These are phyloP conservation scores for Cercospora sp. DNA, from an alignment of 2,329 filamentous ascomycete species.

Conservation along the genomic window DNA sequence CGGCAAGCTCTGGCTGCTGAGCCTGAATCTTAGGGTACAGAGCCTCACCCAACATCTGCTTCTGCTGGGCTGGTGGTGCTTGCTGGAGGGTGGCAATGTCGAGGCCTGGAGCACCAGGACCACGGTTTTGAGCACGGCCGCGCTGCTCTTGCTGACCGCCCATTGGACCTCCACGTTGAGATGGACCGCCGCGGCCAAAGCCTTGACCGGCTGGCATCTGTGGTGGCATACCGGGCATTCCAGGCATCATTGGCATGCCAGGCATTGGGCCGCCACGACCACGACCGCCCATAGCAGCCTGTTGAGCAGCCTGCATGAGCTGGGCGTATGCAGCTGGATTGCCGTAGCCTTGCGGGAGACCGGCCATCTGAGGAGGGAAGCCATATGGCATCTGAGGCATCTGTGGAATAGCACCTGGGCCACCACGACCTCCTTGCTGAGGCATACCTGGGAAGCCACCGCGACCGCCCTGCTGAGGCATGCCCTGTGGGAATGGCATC, in stretches of 20 bases:
- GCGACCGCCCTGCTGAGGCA: constrained; percentile 71
- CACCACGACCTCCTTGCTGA: constrained; percentile 83
- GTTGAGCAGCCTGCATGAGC: constrained; percentile 71
- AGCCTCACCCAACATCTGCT: constrained; percentile 96
- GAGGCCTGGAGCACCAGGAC: constrained; percentile 42
- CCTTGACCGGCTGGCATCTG: constrained; percentile 59
- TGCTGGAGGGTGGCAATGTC: constrained; percentile 54
- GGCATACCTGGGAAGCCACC: constrained; percentile 83
- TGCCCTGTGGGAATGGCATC: constrained; percentile 60
- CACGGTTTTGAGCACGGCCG: constrained; percentile 42
- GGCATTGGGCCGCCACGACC: constrained; percentile 67
- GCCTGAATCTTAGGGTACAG: constrained; percentile 98
- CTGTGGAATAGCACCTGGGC: constrained; percentile 72
- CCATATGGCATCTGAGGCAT: constrained; percentile 85
- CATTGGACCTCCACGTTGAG: constrained; percentile 37
- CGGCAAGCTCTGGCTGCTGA: constrained; percentile 91
- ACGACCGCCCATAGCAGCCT: constrained; percentile 63
- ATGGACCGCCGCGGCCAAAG: constrained; percentile 43
- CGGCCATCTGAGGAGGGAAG: constrained; percentile 65
- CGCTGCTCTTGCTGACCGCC: constrained; percentile 43
- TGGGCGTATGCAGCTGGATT: constrained; percentile 64
- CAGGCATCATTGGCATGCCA: constrained; percentile 68
- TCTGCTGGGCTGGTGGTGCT: constrained; percentile 74
- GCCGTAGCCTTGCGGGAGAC: constrained; percentile 75
- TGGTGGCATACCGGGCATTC: constrained; percentile 53